Percentiles rank a stretch among this genome's conserved stretches.
phyloP scores from a whole-genome alignment of 129 eudicot species.

The Erigeron canadensis region DNA sequence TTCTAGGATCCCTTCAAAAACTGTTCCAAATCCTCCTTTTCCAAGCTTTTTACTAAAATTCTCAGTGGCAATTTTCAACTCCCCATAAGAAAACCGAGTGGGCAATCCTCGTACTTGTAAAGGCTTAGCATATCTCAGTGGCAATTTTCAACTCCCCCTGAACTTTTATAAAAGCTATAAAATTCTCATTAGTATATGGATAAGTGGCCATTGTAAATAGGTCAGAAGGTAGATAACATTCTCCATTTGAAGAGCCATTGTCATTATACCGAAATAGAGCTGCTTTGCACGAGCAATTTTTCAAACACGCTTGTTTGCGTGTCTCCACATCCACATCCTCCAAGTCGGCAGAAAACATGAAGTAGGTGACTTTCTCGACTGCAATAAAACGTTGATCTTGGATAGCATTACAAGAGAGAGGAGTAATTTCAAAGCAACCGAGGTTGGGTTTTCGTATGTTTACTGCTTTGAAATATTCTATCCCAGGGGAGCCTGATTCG shows the following conservation, averaged over 20 bases:
- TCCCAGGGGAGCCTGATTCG: neutral
- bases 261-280: conserved; percentile 27
- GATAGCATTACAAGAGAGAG: conserved; percentile 16
- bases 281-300: conserved; percentile 43
- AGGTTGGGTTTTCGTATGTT: conserved; percentile 8
- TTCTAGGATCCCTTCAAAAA: conserved; percentile 33
- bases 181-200: too few species aligned
- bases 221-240: conserved; percentile 26
- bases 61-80: too few species aligned
- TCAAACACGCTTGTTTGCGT: conserved; percentile 35
- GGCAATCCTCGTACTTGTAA: conserved; percentile 42
- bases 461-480: too few species aligned
- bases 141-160: too few species aligned
- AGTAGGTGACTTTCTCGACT: conserved; percentile 19
- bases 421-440: conserved; percentile 26
- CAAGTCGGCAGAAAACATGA: neutral
- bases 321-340: conserved; percentile 7
- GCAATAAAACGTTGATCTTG: conserved; percentile 25
- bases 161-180: conserved; percentile 38
- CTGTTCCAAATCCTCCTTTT: conserved; percentile 53
- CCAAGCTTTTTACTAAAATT: conserved; percentile 47
- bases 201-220: conserved; percentile 32
- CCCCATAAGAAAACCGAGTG: conserved; percentile 35
- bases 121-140: too few species aligned
- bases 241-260: too few species aligned